phyloP scores from a whole-genome alignment of 106 monocot genomes.

The Dendrobium chrysotoxum region DNA sequence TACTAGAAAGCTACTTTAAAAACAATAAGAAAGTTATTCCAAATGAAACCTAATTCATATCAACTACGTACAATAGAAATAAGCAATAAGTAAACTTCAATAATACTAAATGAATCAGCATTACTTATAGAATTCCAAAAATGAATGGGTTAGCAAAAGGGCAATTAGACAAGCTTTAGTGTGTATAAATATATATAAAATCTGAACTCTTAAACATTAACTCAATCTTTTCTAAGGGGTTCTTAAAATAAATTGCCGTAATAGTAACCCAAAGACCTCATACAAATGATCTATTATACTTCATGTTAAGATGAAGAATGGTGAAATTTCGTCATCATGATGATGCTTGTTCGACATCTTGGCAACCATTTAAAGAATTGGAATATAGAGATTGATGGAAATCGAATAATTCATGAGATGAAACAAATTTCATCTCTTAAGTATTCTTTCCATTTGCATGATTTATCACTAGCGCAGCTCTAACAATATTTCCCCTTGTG shows the following conservation, averaged over 20 bases:
- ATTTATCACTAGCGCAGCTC: constrained; percentile 62
- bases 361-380: neutral
- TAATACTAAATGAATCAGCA: neutral
- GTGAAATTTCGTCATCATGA: neutral
- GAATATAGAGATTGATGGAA: neutral
- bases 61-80: neutral
- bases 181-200: neutral
- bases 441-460: constrained; percentile 22
- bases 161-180: neutral
- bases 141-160: neutral
- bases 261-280: too few relatives aligned
- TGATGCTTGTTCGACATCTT: neutral
- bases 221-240: too few relatives aligned
- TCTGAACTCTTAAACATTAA: neutral
- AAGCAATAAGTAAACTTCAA: neutral
- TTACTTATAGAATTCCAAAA: neutral
- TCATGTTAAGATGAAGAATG: neutral
- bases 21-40: too few relatives aligned
- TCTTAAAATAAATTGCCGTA: too few relatives aligned
- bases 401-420: neutral
- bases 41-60: neutral
- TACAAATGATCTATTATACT: neutral
- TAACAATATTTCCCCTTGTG: constrained; percentile 57
- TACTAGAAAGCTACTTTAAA: too few relatives aligned
- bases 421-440: neutral